Evolutionary conservation across 495 filamentous ascomycete species (phyloP), one percentile per base, ranked within the genome.

Genomic region (Penicillium diatomitis): DNA sequence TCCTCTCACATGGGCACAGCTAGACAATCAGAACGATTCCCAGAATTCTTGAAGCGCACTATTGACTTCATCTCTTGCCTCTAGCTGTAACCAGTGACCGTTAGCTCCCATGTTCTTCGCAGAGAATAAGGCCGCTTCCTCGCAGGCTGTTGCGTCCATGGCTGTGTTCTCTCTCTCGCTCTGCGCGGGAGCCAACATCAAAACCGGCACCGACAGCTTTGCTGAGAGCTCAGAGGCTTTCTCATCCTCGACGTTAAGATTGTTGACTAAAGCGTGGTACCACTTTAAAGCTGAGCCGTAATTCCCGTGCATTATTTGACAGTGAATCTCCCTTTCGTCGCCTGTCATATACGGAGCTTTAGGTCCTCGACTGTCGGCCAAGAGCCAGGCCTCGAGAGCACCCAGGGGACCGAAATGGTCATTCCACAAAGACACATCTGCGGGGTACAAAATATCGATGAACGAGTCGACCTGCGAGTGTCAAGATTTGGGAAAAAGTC

Each of bases 11-110:
- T n/a, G n/a, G n/a, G n/a, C n/a, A n/a, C n/a, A n/a, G 20, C 20
- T 20, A 20, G 2, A 20, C 20, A 20, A 20, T 20, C 20, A 20
- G 1, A 20, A 20, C 20, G 20, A 20, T 20, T 20, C 20, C 20
- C 20, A 61, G 53, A 71, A 72, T 7, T 59, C 62, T 46, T 69
- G 65, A 46, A 79, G 35, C 30, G 67, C 46, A 5, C 47, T 48
- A 46, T 70, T 74, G 0, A 69, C 64, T 34, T 71, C 63, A 10
- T 63, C 58, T 43, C 65, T 67, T 31, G 54, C 63, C 47, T 66
- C 64, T 8, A 66, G 35, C 49, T 65, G 66, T 39, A 66, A 32
- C 54, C 61, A 67, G 50, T 67, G 61, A 5, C 59, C 63, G 7
- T 47, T 11, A 10, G 47, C 54, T n/a, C 51, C 55, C 4, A 63